phyloP scores from a whole-genome alignment of 768 basidiomycete species.

The Boletus edulis region DNA sequence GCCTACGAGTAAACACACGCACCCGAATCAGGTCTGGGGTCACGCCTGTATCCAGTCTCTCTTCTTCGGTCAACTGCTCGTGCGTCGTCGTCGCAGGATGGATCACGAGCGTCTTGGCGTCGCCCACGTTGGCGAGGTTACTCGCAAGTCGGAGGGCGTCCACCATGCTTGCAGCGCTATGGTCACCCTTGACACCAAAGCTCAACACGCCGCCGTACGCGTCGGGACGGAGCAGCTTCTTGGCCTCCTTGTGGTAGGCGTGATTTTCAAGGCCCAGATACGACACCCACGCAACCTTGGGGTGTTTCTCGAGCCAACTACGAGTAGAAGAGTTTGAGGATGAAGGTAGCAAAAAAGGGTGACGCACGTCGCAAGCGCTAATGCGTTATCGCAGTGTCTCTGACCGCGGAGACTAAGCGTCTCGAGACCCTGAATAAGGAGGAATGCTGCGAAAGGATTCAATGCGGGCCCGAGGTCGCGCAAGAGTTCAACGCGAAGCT shows the following conservation, averaged over 20 bases:
- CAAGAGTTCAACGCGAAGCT: constrained; percentile 49
- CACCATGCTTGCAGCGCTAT: constrained; percentile 54
- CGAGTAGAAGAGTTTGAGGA: no score
- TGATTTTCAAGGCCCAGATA: constrained; percentile 72
- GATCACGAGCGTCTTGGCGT: constrained; percentile 62
- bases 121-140: constrained; percentile 70
- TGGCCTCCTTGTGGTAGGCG: constrained; percentile 56
- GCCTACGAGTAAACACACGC: constrained; percentile 7
- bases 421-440: constrained; percentile 59
- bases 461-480: constrained; percentile 54
- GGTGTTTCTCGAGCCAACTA: constrained; percentile 60
- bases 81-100: constrained; percentile 61
- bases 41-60: constrained; percentile 49
- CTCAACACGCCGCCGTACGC: constrained; percentile 71
- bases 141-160: constrained; percentile 73
- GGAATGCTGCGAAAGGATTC: constrained; percentile 58
- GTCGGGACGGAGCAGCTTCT: constrained; percentile 47
- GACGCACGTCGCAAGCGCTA: constrained; percentile 45
- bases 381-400: constrained; percentile 56
- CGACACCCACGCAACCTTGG: constrained; percentile 70
- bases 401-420: constrained; percentile 59
- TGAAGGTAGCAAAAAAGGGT: neutral
- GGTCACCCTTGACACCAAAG: constrained; percentile 70
- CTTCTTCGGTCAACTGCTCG: constrained; percentile 48
- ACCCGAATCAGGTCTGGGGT: constrained; percentile 58